Evolutionary conservation across 2,329 filamentous ascomycete genomes (phyloP).

Genomic region (Aureobasidium sp.): DNA sequence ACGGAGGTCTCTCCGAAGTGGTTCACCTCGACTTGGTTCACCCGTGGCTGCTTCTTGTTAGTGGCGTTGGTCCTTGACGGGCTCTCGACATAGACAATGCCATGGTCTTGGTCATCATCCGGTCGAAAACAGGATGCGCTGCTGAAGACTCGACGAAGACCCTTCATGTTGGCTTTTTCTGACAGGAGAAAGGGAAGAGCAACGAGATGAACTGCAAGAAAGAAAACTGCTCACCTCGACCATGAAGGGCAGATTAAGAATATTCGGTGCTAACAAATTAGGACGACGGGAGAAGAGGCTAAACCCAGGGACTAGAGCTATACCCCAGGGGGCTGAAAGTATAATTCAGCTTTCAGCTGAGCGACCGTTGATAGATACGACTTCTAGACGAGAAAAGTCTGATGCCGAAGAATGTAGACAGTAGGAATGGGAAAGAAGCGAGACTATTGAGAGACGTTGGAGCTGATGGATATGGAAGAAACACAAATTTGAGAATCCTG

Average conservation of each 20-base stretch:
- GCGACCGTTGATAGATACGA: background rate
- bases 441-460: background rate
- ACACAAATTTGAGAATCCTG: background rate
- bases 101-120: background rate
- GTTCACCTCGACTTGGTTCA: conserved; percentile 14
- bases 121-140: conserved; percentile 4
- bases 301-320: conserved; percentile 1
- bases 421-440: background rate
- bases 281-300: conserved; percentile 5
- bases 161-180: background rate
- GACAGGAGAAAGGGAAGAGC: background rate
- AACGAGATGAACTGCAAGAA: background rate
- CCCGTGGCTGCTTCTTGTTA: conserved; percentile 9
- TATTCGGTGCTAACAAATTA: background rate
- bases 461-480: background rate
- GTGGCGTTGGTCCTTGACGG: background rate
- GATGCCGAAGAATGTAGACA: background rate
- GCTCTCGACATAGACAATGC: background rate
- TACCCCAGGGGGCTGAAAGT: conserved; percentile 10
- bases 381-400: background rate
- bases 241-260: background rate
- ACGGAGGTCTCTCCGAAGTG: conserved; percentile 3
- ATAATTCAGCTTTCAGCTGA: conserved; percentile 11
- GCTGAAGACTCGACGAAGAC: conserved; percentile 10
- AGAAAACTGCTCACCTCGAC: background rate